Percentiles rank a stretch among this genome's conserved stretches.
These are phyloP conservation scores for Myrica gale DNA, from an alignment of 306 rosid genomes.

Conservation along the genomic window DNA sequence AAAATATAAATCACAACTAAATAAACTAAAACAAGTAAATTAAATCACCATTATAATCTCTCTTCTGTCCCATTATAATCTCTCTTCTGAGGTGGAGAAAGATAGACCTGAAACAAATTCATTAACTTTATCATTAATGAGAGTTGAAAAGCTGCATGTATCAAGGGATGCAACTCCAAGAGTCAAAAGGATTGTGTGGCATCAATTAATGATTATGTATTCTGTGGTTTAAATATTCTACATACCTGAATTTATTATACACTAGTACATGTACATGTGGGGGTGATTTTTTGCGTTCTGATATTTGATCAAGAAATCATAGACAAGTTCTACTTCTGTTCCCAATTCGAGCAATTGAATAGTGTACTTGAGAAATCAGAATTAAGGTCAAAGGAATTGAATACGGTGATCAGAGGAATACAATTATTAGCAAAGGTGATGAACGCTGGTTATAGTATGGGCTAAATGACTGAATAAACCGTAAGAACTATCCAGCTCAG, in stretches of 20 bases:
- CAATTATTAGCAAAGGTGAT: neutral
- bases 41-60: no score
- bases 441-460: no score
- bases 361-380: neutral
- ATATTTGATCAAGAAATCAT: neutral
- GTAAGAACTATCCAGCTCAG: neutral
- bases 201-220: neutral
- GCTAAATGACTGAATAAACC: neutral
- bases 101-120: conserved; percentile 15
- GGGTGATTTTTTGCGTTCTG: no score
- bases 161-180: neutral
- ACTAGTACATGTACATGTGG: neutral
- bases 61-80: no score
- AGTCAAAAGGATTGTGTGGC: neutral
- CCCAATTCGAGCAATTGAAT: neutral
- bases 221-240: neutral
- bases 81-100: conserved; percentile 20
- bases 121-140: neutral
- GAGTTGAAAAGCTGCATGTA: neutral
- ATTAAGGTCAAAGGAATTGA: neutral
- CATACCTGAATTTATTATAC: neutral
- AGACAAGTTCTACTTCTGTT: neutral
- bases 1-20: no score
- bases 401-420: neutral
- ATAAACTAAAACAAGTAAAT: no score